phyloP scores from a whole-genome alignment of 164 flowering plant genomes.

The Magnolia officinalis region DNA sequence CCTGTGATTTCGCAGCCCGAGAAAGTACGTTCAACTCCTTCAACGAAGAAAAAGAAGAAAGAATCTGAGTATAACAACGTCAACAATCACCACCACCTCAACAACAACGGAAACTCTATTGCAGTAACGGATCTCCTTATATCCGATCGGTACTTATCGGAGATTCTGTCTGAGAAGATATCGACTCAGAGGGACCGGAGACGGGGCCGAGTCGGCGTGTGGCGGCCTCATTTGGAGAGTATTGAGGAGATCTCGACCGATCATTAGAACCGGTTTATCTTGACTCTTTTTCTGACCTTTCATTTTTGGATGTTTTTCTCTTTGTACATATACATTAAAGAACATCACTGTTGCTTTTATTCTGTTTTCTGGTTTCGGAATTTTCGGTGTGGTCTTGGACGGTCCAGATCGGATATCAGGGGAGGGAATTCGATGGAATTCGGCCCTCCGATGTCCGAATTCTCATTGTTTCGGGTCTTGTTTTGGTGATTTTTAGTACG shows the following conservation, averaged over 20 bases:
- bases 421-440: slow-evolving; percentile 2
- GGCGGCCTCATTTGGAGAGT: slow-evolving; percentile 93
- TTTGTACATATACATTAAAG: background rate
- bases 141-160: slow-evolving; percentile 74
- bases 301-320: slow-evolving; percentile 1
- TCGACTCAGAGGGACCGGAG: slow-evolving; percentile 64
- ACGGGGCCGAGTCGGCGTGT: slow-evolving; percentile 72
- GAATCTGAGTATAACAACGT: background rate
- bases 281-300: slow-evolving; percentile 1
- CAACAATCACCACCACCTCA: background rate
- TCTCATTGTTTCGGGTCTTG: slow-evolving; percentile 2
- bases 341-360: background rate
- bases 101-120: background rate
- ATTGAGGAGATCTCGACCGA: slow-evolving; percentile 57
- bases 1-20: slow-evolving; percentile 38
- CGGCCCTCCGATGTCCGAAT: background rate
- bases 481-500: background rate
- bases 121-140: slow-evolving; percentile 29
- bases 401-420: slow-evolving; percentile 7
- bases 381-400: slow-evolving; percentile 3
- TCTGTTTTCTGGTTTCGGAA: slow-evolving; percentile 2
- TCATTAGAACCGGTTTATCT: slow-evolving; percentile 13
- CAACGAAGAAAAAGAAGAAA: slow-evolving; percentile 31
- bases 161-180: slow-evolving; percentile 67
- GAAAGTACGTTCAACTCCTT: slow-evolving; percentile 23